Base-by-base conservation (phyloP, 2,329 filamentous ascomycete genomes). In the Macroventuria anomochaeta region DNA sequence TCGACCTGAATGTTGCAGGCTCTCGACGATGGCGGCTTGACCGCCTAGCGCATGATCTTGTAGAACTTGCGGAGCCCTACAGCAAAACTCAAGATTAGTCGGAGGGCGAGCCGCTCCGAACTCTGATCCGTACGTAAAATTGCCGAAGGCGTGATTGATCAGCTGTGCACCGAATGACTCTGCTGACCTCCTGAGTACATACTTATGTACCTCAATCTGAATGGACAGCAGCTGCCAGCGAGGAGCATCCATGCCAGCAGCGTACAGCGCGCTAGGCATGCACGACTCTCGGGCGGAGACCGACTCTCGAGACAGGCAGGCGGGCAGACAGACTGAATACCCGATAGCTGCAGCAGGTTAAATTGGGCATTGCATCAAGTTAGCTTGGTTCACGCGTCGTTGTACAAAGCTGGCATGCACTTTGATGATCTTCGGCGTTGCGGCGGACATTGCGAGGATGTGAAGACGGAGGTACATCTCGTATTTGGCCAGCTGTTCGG, bases 1-100 rank as follows among this genome's bases (percentile, higher is more conserved):
- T 34, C 28, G 44, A 44, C 51, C 33, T 40, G 17, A 36, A 39
- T 33, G 44, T 43, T 48, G 33, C 51, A 54, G 51, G 23, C 49
- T 39, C 44, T 54, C 38, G 33, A 54, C 33, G 21, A 39, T 54
- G 39, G 51, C 51, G 51, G 44, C 51, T 54, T 44, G 51, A 54
- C 51, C 44, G 44, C 39, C 51, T 54, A 54, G 51, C 51, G 51
- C 44, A 48, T 48, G 34, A 21, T 44, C 44, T 33, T 28, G 51
- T 44, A 43, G 33, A 41, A 39, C 44, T 33, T 47, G 49, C 51
- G 44, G 33, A 48, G 44, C 44, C 34, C 33, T 54, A 44, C 51
- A 54, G 39, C 34, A 48, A 48, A 48, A 34, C 36, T 39, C 26
- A 40, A 31, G 51, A 23, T 47, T 48, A 48, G 39, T 44, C 51